A percentile compares a stretch with the other conserved stretches of the same genome.
phyloP scores from a whole-genome alignment of 768 basidiomycete species.

The Hypholoma fasciculare region DNA sequence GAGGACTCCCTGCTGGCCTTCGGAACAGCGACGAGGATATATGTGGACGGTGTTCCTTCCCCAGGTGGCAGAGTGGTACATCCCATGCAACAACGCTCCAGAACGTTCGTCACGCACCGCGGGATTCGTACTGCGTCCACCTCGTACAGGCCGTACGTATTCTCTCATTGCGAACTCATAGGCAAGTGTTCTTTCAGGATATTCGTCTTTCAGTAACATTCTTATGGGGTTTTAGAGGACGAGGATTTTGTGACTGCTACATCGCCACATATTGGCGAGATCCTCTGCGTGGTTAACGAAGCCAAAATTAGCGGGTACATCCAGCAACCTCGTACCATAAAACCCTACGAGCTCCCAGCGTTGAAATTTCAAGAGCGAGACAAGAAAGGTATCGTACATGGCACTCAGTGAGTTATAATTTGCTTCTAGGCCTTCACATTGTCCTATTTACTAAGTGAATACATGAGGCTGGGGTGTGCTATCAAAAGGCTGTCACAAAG shows the following conservation, averaged over 20 bases:
- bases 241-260: neutral
- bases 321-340: neutral
- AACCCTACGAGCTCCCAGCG: neutral
- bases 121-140: neutral
- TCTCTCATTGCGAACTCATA: neutral
- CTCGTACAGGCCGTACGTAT: neutral
- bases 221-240: neutral
- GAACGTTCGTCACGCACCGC: neutral
- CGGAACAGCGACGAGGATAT: neutral
- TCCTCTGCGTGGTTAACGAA: neutral
- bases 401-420: neutral
- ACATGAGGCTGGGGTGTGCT: neutral
- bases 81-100: neutral
- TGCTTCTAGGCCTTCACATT: neutral
- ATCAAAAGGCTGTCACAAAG: neutral
- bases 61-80: neutral
- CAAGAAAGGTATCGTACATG: neutral
- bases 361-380: neutral
- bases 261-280: neutral
- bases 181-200: neutral
- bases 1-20: neutral
- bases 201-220: neutral
- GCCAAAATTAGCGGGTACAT: neutral
- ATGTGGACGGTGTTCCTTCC: neutral
- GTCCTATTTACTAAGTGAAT: neutral